Percentiles rank a stretch among this genome's conserved stretches.
Conservation (phyloP, 805 yeast genomes). For the Kazachstania kunashirensis region DNA sequence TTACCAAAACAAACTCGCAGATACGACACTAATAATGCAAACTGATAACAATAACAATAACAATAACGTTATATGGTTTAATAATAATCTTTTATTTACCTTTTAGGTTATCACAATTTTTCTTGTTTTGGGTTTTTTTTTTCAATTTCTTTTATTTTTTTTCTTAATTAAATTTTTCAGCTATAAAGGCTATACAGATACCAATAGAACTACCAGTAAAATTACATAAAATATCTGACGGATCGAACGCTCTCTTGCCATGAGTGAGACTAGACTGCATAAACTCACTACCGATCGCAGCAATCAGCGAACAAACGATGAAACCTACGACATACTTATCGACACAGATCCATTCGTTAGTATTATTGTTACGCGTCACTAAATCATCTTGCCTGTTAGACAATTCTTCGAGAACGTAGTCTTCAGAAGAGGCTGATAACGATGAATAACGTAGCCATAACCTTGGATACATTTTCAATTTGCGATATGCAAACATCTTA, state of each 20-base stretch:
- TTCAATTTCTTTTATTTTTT: neutral
- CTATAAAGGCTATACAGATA: conserved; percentile 10
- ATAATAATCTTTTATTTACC: too few relatives aligned
- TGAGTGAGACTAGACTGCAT: conserved; percentile 31
- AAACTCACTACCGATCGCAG: conserved; percentile 42
- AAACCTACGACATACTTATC: conserved; percentile 29
- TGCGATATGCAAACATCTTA: conserved; percentile 28
- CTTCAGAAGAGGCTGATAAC: too few relatives aligned
- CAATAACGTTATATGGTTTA: too few relatives aligned
- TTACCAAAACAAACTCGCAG: too few relatives aligned
- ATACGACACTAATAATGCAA: too few relatives aligned
- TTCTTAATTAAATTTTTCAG: neutral
- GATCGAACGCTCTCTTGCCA: conserved; percentile 39
- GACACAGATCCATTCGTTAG: neutral
- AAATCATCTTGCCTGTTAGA: too few relatives aligned
- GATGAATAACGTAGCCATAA: too few relatives aligned
- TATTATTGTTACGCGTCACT: neutral
- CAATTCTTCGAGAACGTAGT: too few relatives aligned
- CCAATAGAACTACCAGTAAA: conserved; percentile 24
- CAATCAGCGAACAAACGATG: conserved; percentile 37
- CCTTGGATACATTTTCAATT: neutral
- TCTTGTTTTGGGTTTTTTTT: neutral
- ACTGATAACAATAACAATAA: too few relatives aligned
- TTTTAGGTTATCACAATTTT: too few relatives aligned
- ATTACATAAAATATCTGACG: conserved; percentile 36